These are phyloP conservation scores for Hansenula lynferdii DNA, from an alignment of 1,139 yeast genomes.

Conservation along the genomic window DNA sequence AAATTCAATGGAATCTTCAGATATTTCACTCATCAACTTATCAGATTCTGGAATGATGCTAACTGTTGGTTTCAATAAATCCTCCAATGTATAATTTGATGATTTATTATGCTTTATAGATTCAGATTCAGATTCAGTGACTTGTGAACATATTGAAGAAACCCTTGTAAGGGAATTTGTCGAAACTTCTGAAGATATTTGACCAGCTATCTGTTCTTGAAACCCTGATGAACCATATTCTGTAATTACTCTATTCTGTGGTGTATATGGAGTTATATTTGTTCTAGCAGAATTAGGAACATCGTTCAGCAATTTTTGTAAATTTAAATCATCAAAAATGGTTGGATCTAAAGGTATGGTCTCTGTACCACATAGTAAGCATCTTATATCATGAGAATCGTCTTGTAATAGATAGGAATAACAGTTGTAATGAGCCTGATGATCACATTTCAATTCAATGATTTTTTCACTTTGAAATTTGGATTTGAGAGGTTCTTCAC, in stretches of 20 bases:
- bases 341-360: conserved; percentile 23
- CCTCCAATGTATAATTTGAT: conserved; percentile 2
- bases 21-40: conserved; percentile 10
- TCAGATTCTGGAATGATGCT: conserved; percentile 15
- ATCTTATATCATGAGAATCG: conserved; percentile 14
- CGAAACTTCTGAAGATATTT: too few species aligned
- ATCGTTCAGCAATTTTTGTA: neutral
- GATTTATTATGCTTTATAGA: too few species aligned
- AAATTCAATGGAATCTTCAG: conserved; percentile 6
- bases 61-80: conserved; percentile 15
- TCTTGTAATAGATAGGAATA: conserved; percentile 13
- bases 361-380: conserved; percentile 22
- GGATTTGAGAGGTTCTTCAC: conserved; percentile 29
- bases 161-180: too few species aligned
- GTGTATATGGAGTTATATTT: conserved; percentile 22
- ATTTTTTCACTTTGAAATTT: conserved; percentile 29
- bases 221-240: conserved; percentile 14
- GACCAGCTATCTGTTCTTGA: too few species aligned
- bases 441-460: conserved; percentile 28
- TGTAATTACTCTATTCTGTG: conserved; percentile 14
- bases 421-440: conserved; percentile 24
- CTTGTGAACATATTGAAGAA: too few species aligned
- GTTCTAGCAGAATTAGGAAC: too few species aligned
- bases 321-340: conserved; percentile 18
- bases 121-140: too few species aligned